Evolutionary conservation across 2,329 filamentous ascomycete species (phyloP).

Genomic region (Colletotrichum sp.): DNA sequence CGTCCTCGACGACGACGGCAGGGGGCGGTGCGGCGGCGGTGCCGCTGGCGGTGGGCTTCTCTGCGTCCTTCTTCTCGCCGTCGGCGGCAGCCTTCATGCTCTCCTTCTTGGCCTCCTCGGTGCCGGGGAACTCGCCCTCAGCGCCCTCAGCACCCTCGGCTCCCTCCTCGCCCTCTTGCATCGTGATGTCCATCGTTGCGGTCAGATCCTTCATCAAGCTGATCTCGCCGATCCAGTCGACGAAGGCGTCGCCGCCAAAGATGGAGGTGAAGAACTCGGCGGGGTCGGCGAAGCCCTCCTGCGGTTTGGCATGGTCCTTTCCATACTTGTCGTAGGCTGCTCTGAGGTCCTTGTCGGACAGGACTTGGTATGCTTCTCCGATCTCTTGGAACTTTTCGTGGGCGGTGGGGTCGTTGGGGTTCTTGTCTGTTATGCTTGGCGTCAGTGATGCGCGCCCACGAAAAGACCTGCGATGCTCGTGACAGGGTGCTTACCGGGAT

Average conservation of each 20-base stretch:
- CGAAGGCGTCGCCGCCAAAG: slow-evolving; percentile 94
- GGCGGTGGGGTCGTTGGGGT: slow-evolving; percentile 92
- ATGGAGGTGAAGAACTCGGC: slow-evolving; percentile 98
- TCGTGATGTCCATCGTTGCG: slow-evolving; percentile 97
- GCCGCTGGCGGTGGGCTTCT: slow-evolving; percentile 31
- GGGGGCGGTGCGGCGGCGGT: slow-evolving; percentile 33
- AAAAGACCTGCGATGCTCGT: not conserved
- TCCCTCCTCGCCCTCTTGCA: slow-evolving; percentile 78
- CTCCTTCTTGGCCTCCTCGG: slow-evolving; percentile 61
- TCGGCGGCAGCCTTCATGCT: slow-evolving; percentile 51
- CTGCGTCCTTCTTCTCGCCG: slow-evolving; percentile 28
- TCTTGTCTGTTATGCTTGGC: slow-evolving; percentile 74
- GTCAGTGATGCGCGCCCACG: not conserved
- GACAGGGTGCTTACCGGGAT: slow-evolving; percentile 67
- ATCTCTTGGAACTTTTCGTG: slow-evolving; percentile 94
- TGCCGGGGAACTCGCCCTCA: slow-evolving; percentile 61
- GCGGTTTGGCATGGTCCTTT: slow-evolving; percentile 91
- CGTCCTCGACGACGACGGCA: slow-evolving; percentile 45
- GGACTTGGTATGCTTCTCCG: slow-evolving; percentile 76
- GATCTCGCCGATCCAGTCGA: slow-evolving; percentile 97
- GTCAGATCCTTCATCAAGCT: slow-evolving; percentile 98
- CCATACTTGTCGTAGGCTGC: slow-evolving; percentile 96
- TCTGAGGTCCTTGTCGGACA: slow-evolving; percentile 86
- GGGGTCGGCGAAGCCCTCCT: slow-evolving; percentile 92
- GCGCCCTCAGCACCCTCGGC: slow-evolving; percentile 54